Conservation (phyloP, 164 flowering plant genomes). For the Paratinospora sagittata region DNA sequence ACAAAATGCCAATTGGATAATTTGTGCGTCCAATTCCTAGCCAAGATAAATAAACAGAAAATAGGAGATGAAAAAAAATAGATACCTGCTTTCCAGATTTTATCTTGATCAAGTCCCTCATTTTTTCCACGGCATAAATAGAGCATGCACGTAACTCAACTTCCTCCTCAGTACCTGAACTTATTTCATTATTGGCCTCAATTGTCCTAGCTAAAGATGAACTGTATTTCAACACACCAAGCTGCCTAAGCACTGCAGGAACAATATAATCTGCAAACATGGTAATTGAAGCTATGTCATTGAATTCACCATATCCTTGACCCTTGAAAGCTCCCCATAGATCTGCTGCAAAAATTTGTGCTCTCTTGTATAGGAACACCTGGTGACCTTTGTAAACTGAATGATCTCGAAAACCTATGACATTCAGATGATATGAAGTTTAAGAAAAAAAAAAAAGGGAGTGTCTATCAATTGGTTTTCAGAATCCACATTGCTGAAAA, state of each 20-base stretch:
- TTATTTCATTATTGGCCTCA: slow-evolving; percentile 50
- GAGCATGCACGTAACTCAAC: slow-evolving; percentile 90
- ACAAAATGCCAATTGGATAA: neutral
- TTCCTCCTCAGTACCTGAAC: slow-evolving; percentile 87
- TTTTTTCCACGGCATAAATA: slow-evolving; percentile 82
- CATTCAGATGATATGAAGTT: slow-evolving; percentile 7
- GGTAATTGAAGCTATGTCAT: slow-evolving; percentile 66
- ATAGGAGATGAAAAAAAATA: neutral
- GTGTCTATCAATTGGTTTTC: neutral
- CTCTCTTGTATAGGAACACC: slow-evolving; percentile 88
- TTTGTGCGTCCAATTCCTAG: too few species aligned
- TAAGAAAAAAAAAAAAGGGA: neutral
- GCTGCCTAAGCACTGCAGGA: slow-evolving; percentile 79
- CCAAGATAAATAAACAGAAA: neutral
- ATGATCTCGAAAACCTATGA: slow-evolving; percentile 86
- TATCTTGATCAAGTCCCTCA: slow-evolving; percentile 51
- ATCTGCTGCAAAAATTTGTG: slow-evolving; percentile 97
- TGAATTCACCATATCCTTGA: slow-evolving; percentile 72
- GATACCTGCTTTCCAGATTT: slow-evolving; percentile 73
- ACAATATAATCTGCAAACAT: slow-evolving; percentile 95
- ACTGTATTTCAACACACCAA: slow-evolving; percentile 82
- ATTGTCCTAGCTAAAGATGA: slow-evolving; percentile 46
- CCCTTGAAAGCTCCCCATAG: slow-evolving; percentile 96
- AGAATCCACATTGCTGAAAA: too few species aligned
- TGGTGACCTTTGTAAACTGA: slow-evolving; percentile 92